Evolutionary conservation across 2,329 filamentous ascomycete genomes (phyloP).

Genomic region (Westerdykella ornata): DNA sequence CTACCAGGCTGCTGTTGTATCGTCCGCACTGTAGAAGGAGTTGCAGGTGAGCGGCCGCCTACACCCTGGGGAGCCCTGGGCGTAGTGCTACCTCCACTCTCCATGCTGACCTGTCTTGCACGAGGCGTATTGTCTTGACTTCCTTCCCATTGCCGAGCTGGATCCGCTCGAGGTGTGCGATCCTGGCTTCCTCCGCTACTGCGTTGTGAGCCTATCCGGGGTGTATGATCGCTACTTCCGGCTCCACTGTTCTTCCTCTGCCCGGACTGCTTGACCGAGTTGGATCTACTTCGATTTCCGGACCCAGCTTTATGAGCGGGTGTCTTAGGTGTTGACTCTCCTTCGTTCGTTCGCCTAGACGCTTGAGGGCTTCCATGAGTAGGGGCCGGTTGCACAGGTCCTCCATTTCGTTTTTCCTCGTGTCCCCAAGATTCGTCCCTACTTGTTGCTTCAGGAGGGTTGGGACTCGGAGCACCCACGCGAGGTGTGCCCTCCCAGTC

Average conservation of each 20-base stretch:
- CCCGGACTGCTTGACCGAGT: conserved; percentile 19
- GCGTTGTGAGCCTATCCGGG: background rate
- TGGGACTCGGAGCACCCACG: conserved; percentile 15
- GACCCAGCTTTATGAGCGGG: conserved; percentile 13
- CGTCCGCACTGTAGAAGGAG: conserved; percentile 29
- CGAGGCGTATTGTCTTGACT: conserved; percentile 32
- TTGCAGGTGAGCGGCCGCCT: conserved; percentile 26
- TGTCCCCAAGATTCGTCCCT: background rate
- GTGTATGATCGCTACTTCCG: conserved; percentile 3
- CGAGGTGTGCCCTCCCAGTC: conserved; percentile 35
- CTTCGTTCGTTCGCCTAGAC: conserved; percentile 21
- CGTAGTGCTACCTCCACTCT: conserved; percentile 29
- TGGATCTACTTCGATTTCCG: conserved; percentile 24
- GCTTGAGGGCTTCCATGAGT: conserved; percentile 20
- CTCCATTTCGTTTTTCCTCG: conserved; percentile 4
- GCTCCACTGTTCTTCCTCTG: conserved; percentile 15
- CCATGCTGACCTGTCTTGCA: conserved; percentile 22
- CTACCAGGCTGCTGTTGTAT: conserved; percentile 22
- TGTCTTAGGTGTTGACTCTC: conserved; percentile 18
- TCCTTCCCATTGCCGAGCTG: conserved; percentile 5
- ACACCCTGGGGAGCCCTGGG: conserved; percentile 26
- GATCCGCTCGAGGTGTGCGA: conserved; percentile 20
- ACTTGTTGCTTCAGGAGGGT: background rate
- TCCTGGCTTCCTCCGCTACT: conserved; percentile 15
- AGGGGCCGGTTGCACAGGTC: conserved; percentile 3